Base-by-base conservation (phyloP, 345 rosid species). In the Erodium maritimum region DNA sequence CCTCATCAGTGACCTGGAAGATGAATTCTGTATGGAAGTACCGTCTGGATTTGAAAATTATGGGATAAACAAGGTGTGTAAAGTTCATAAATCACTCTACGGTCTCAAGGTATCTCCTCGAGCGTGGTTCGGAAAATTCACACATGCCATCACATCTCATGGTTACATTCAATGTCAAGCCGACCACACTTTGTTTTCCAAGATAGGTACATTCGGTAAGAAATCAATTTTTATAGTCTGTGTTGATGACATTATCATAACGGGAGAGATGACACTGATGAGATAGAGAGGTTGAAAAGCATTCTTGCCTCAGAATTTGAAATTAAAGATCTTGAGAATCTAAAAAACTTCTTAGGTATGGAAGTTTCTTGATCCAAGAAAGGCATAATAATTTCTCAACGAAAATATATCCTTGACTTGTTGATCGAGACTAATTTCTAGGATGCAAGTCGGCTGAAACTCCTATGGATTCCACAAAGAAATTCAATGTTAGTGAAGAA, bases 1-100 rank as follows among this genome's bases (percentile, higher is more conserved):
- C 33, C 33, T 56, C 7, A 18, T 10, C n/a, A 19, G 59, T 5
- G 42, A 23, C 5, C 18, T 57, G 19, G 46, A 5, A 7, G 59
- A 56, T 14, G 59, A 56, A 23, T n/a, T 56, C 14, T 56, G 11
- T 22, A 56, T 56, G 59, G 59, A 56, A 24, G 12, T 20, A 5
- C 59, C 59, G 8, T 17, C n/a, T n/a, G 25, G 59, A 56, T 56
- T 56, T 22, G 16, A 4, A 13, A 17, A 6, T 21, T 18, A 51
- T 6, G 4, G 19, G 17, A 18, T n/a, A n/a, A n/a, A n/a, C n/a
- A n/a, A n/a, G n/a, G n/a, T n/a, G n/a, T n/a, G n/a, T n/a, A n/a
- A n/a, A n/a, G n/a, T n/a, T n/a, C n/a, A n/a, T n/a, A n/a, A n/a
- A n/a, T n/a, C n/a, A 51, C 19, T 14, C 19, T 14, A 3, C 58